Base-by-base conservation (phyloP, 805 yeast species). In the Lachancea nothofagi region DNA sequence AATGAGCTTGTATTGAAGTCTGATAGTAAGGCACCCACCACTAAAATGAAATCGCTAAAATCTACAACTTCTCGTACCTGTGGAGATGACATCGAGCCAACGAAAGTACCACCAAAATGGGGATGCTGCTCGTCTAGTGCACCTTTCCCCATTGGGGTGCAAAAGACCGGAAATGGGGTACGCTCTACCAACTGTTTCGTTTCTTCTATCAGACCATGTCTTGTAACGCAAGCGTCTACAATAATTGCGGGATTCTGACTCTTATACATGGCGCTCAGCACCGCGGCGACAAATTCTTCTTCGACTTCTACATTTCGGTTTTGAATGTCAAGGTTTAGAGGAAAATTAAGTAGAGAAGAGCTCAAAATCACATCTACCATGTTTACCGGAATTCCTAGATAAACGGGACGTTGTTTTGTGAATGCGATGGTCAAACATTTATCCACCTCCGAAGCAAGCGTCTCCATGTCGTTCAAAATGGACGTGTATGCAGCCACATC, bases 381-480 rank as follows among this genome's bases (percentile, higher is more conserved):
- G 53, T 83, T 84, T 27, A 72, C 64, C 3, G 94, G 93, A 28
- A 85, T 55, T 49, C 73, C 82, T 40, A 84, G 56, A 53, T 80
- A 83, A 3, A 87, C 93, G 1, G 95, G 95, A 48, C 77, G 71
- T 42, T 78, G 79, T 27, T 72, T 67, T 14, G 56, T 61, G 42
- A 71, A 55, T 20, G 65, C 62, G 24, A 80, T 66, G 1, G 75
- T 76, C n/a, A 61, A 57, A 6, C 56, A 61, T 13, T 43, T 38
- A 22, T 81, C 59, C 30, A 70, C 63, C 49, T 75, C 81, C 37
- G 72, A 66, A 13, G 74, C 70, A 44, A 82, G 75, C 18, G 79
- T 64, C 34, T 77, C 67, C 25, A 70, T 66, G 26, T 72, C 76
- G 28, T 60, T 79, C 78, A 32, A 72, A 72, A 42, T 64, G 60